phyloP scores from a whole-genome alignment of 2,329 filamentous ascomycete genomes.

The Stachybotrys echinatus region DNA sequence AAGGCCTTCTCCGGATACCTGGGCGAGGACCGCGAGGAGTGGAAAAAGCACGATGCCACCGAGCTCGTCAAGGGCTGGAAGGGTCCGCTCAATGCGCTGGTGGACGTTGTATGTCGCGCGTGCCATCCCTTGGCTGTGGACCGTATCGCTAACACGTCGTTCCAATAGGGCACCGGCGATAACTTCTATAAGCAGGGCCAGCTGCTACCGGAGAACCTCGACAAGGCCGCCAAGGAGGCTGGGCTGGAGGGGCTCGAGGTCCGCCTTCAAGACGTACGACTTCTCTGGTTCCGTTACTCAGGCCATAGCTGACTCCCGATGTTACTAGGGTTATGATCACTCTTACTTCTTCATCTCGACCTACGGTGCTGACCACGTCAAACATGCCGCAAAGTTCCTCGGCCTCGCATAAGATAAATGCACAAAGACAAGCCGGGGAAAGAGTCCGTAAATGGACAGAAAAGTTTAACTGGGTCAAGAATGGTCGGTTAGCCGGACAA shows the following conservation, averaged over 20 bases:
- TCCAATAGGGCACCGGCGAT: slow-evolving; percentile 75
- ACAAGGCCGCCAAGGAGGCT: slow-evolving; percentile 69
- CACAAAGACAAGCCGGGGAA: background rate
- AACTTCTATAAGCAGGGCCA: slow-evolving; percentile 96
- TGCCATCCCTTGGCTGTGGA: too few relatives aligned
- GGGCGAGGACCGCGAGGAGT: slow-evolving; percentile 67
- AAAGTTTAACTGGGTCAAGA: background rate
- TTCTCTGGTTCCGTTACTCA: background rate
- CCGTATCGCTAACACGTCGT: background rate
- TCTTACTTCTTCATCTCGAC: slow-evolving; percentile 95
- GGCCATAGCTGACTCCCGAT: slow-evolving; percentile 3
- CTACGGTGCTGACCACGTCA: slow-evolving; percentile 86
- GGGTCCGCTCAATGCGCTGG: slow-evolving; percentile 66
- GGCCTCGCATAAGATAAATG: slow-evolving; percentile 21
- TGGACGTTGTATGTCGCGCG: slow-evolving; percentile 84
- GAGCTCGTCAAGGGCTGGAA: slow-evolving; percentile 78
- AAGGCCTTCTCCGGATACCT: slow-evolving; percentile 95
- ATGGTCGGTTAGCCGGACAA: background rate
- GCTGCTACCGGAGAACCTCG: slow-evolving; percentile 89
- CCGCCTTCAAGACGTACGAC: slow-evolving; percentile 69
- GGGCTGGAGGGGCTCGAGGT: slow-evolving; percentile 70
- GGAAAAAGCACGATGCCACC: slow-evolving; percentile 88
- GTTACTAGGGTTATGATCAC: slow-evolving; percentile 81
- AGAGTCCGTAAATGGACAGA: background rate
- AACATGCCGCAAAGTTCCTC: slow-evolving; percentile 85